These are phyloP conservation scores for Candida awuae DNA, from an alignment of 805 yeast species.

Conservation along the genomic window DNA sequence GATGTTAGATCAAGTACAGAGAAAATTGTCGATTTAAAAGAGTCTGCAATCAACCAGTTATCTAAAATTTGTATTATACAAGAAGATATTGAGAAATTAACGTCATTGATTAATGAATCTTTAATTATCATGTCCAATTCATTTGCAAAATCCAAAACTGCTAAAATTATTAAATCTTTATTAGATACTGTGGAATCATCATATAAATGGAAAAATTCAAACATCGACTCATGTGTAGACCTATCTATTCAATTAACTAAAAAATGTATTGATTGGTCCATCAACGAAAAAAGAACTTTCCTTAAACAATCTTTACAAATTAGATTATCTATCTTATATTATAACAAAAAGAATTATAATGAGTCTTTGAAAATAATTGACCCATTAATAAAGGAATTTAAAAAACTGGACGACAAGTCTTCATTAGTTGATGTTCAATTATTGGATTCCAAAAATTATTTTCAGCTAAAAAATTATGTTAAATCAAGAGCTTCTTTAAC, in stretches of 20 bases:
- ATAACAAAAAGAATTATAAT: slow-evolving; percentile 53
- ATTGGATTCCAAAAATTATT: slow-evolving; percentile 82
- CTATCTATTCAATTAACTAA: slow-evolving; percentile 65
- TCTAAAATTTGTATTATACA: slow-evolving; percentile 59
- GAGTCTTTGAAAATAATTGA: slow-evolving; percentile 68
- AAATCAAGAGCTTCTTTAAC: slow-evolving; percentile 90
- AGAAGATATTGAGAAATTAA: slow-evolving; percentile 43
- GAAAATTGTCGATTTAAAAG: slow-evolving; percentile 45
- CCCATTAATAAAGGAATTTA: slow-evolving; percentile 71
- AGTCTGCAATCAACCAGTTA: slow-evolving; percentile 63
- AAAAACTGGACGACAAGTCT: slow-evolving; percentile 90
- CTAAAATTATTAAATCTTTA: slow-evolving; percentile 76
- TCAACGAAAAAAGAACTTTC: slow-evolving; percentile 73
- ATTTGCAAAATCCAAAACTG: slow-evolving; percentile 90
- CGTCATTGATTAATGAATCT: slow-evolving; percentile 56
- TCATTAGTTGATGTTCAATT: slow-evolving; percentile 93
- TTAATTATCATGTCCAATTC: slow-evolving; percentile 51
- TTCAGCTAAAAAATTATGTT: slow-evolving; percentile 82
- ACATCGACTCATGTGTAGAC: slow-evolving; percentile 40
- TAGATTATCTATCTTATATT: slow-evolving; percentile 69
- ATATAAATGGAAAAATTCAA: slow-evolving; percentile 25
- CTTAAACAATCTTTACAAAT: slow-evolving; percentile 83
- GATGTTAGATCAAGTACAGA: slow-evolving; percentile 26
- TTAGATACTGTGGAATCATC: slow-evolving; percentile 69
- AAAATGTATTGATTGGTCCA: slow-evolving; percentile 83